Base-by-base conservation (phyloP, 768 basidiomycete species). In the Boletus huronensis region DNA sequence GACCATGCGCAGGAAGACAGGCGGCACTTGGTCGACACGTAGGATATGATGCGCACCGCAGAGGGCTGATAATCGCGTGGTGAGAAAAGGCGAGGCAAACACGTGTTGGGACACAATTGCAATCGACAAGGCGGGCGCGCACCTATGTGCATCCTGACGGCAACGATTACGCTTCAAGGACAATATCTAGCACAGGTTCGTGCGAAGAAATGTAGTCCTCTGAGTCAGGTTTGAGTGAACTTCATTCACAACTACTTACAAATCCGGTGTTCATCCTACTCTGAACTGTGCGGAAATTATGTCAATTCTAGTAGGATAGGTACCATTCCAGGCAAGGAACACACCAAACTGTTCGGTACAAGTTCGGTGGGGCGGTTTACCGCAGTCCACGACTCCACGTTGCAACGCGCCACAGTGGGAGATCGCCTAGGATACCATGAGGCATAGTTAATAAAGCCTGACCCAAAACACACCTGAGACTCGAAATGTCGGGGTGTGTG, bases 51-150 rank as follows among this genome's bases (percentile, higher is more conserved):
- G 68, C 53, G 64, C 70, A 58, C 69, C 50, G 44, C 53, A 59
- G 58, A 34, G 60, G 67, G 67, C 49, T 62, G 69, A 70, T 70
- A 70, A 70, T 72, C 69, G 69, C 67, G 69, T 72, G 69, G 50
- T 61, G 51, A 48, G 48, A 49, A 58, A 46, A 41, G 50, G 63
- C 29, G 58, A 71, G 70, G 70, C 55, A 53, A 59, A 63, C 69
- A 70, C 67, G 70, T 70, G 70, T 67, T n/a, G 11, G 9, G 13
- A 44, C 43, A 43, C 44, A 50, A 52, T 52, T 26, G 32, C 45
- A 31, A n/a, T 49, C 43, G 5, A 28, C 48, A 29, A 48, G 64
- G 53, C 64, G 40, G 44, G 52, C 49, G 53, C 53, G 58, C 58
- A 57, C 55, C 47, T 45, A 4, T n/a, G n/a, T n/a, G n/a, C 23